Evolutionary conservation across 495 filamentous ascomycete species (phyloP).

Genomic region (Aspergillus nanangensis): DNA sequence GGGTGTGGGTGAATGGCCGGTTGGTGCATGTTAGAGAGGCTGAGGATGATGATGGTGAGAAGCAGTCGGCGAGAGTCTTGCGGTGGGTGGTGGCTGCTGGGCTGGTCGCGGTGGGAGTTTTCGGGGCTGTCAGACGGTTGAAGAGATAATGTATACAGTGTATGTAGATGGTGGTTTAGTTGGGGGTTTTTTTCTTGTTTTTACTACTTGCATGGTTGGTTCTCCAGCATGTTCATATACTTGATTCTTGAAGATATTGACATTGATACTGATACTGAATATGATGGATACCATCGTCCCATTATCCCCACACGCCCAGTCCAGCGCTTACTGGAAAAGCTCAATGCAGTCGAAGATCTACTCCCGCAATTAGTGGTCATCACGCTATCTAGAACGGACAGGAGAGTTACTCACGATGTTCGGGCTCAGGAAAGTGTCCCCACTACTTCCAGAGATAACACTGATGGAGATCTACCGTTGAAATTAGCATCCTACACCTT

Average conservation of each 20-base stretch:
- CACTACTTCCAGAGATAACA: slow-evolving; percentile 54
- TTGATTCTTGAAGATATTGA: background rate
- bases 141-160: slow-evolving; percentile 1
- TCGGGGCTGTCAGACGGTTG: slow-evolving; percentile 7
- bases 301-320: background rate
- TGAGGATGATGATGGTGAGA: background rate
- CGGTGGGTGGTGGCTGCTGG: slow-evolving; percentile 2
- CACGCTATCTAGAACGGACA: background rate
- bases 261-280: background rate
- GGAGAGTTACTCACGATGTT: slow-evolving; percentile 51
- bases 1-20: slow-evolving; percentile 76
- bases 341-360: slow-evolving; percentile 57
- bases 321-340: slow-evolving; percentile 34
- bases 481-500: no score
- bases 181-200: no score
- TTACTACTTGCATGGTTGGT: no score
- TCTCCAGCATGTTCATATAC: background rate
- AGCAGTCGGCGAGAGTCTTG: background rate
- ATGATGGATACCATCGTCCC: no score
- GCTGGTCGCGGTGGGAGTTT: slow-evolving; percentile 4
- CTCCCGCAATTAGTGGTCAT: background rate
- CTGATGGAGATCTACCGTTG: slow-evolving; percentile 48
- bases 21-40: slow-evolving; percentile 56
- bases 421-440: slow-evolving; percentile 49
- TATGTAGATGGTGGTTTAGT: background rate